Evolutionary conservation across 805 yeast species (phyloP).

Genomic region (Cyberlindnera nakhonratchasimensis): DNA sequence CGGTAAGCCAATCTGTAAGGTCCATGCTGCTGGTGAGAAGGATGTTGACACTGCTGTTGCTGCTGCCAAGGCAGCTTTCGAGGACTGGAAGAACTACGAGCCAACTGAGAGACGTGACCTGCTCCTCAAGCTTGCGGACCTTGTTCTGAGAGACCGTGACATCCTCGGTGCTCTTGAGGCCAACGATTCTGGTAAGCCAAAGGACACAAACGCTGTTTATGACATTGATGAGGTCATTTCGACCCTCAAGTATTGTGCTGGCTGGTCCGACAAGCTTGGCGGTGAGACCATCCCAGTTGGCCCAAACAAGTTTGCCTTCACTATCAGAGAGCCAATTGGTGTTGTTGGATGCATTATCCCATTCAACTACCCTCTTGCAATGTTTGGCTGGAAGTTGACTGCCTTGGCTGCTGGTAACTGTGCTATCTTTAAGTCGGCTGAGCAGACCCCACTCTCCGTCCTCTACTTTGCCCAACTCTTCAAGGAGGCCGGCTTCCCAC

Average conservation of each 20-base stretch:
- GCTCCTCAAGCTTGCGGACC: conserved; percentile 46
- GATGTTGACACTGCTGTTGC: conserved; percentile 54
- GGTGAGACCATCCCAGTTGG: conserved; percentile 65
- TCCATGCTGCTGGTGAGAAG: conserved; percentile 47
- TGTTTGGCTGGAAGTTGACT: conserved; percentile 49
- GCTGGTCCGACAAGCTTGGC: conserved; percentile 67
- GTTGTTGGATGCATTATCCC: conserved; percentile 52
- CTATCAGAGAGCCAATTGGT: conserved; percentile 52
- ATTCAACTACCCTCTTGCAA: conserved; percentile 49
- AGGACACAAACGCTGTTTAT: conserved; percentile 46
- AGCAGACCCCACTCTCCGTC: conserved; percentile 47
- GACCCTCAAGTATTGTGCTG: conserved; percentile 64
- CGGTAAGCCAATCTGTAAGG: conserved; percentile 47
- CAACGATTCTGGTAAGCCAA: conserved; percentile 57
- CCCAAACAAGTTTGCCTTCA: conserved; percentile 49
- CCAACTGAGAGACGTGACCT: conserved; percentile 45
- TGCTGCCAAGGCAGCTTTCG: conserved; percentile 50
- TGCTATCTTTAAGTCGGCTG: conserved; percentile 46
- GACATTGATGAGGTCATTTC: conserved; percentile 59
- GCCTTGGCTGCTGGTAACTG: conserved; percentile 48
- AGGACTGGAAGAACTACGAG: conserved; percentile 44
- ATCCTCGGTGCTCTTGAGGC: conserved; percentile 56
- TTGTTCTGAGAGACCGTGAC: conserved; percentile 46
- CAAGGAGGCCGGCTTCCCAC: conserved; percentile 45
- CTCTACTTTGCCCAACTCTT: conserved; percentile 41